A percentile compares a stretch with the other conserved stretches of the same genome.
Evolutionary conservation across 2,329 filamentous ascomycete genomes (phyloP).

Genomic region (Amesomyces nigricolor): DNA sequence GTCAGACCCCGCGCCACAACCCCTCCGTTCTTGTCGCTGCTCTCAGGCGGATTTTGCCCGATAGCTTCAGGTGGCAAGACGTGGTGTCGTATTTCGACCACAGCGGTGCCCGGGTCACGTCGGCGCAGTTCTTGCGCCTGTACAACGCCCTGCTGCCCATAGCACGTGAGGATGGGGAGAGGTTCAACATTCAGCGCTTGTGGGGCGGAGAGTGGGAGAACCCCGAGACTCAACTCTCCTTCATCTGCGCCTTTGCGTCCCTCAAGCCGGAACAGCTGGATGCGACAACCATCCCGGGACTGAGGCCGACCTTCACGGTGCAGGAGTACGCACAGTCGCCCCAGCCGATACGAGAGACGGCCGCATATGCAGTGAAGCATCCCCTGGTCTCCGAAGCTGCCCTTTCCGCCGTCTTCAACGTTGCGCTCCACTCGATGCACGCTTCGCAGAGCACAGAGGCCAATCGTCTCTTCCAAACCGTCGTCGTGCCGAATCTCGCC

Average conservation of each 20-base stretch:
- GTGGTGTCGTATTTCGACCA: conserved; percentile 79
- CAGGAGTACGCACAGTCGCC: conserved; percentile 49
- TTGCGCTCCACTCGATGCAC: conserved; percentile 55
- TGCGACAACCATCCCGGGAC: conserved; percentile 74
- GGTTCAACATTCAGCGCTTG: conserved; percentile 77
- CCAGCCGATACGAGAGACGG: conserved; percentile 46
- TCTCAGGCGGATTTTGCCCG: conserved; percentile 55
- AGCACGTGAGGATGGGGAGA: conserved; percentile 53
- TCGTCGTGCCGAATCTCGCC: conserved; percentile 67
- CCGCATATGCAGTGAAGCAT: conserved; percentile 65
- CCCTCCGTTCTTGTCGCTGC: conserved; percentile 54
- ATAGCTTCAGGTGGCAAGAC: conserved; percentile 63
- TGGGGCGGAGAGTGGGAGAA: conserved; percentile 91
- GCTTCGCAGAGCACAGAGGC: conserved; percentile 59
- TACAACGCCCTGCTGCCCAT: conserved; percentile 74
- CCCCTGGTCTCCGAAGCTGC: conserved; percentile 86
- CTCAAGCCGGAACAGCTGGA: conserved; percentile 72
- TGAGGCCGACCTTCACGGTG: conserved; percentile 69
- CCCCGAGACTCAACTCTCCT: conserved; percentile 85
- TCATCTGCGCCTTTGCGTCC: conserved; percentile 80
- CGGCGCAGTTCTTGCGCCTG: conserved; percentile 72
- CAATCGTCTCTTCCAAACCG: conserved; percentile 59
- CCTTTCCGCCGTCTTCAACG: conserved; percentile 62
- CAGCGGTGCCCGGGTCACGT: conserved; percentile 66
- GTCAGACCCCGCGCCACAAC: conserved; percentile 49